Evolutionary conservation across 208 protist species (phyloP), one percentile per base, ranked within the genome.

Genomic region (Acanthamoeba triangularis): DNA sequence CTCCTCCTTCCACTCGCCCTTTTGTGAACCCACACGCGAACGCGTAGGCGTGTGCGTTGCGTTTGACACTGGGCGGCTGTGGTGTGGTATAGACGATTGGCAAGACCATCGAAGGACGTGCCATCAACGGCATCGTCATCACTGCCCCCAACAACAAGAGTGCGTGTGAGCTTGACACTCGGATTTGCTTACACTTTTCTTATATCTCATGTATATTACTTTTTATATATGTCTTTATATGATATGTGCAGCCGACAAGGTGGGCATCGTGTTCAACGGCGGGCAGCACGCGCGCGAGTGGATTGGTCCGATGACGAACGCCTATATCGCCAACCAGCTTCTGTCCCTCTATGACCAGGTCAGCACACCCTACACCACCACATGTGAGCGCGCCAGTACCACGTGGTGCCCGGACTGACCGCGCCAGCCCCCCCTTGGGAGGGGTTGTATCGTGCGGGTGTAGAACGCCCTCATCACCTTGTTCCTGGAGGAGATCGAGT

Each of bases 261-360:
- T 84, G 41, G 14, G 37, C 25, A 52, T 84, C 25, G 74, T 84
- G 37, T 52, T 54, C 74, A 84, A 84, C 25, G 74, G 74, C 13
- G 74, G 95, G 20, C 49, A 84, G 61, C 95, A 96, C 91, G 95
- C 95, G 18, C 37, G 95, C 35, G 95, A 96, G 67, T 96, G 95
- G 95, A 95, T 96, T 1, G 28, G 33, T n/a, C 95, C 95, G 23
- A 56, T 80, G 20, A 96, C 95, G 25, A 67, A 37, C 30, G 63
- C 67, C 54, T 96, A 96, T 95, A 69, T 95, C 88, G 52, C 93
- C 65, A 28, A 96, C 0, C 35, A 96, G 91, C 74, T 84, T 16
- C 20, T 84, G 25, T n/a, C 74, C 14, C 74, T 84, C 74, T 84
- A 52, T n/a, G 74, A 37, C 74, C 1, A 47, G 69, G 69, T 78